Evolutionary conservation across 1,284 basidiomycete species (phyloP).

Genomic region (Ganoderma multipileum): DNA sequence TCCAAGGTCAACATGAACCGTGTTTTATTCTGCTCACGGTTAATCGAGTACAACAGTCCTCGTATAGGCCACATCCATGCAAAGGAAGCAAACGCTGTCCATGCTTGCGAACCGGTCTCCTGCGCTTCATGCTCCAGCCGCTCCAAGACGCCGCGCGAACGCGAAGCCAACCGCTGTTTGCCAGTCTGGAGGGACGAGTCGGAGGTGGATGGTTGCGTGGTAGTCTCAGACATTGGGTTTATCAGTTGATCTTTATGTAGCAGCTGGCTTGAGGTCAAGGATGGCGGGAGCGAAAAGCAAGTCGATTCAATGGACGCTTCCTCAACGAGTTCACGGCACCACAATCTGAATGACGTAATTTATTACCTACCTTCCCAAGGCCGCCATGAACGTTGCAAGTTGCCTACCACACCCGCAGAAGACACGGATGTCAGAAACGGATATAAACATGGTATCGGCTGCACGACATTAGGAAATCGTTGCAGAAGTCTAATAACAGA

Average conservation of each 20-base stretch:
- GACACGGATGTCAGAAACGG: background rate
- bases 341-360: background rate
- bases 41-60: slow-evolving; percentile 36
- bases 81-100: slow-evolving; percentile 35
- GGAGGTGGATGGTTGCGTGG: background rate
- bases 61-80: slow-evolving; percentile 43
- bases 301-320: background rate
- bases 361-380: background rate
- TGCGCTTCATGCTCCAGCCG: slow-evolving; percentile 31
- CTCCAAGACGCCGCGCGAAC: background rate
- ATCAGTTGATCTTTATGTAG: background rate
- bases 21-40: slow-evolving; percentile 29
- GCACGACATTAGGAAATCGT: background rate
- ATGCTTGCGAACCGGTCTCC: slow-evolving; percentile 25
- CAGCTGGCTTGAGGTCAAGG: background rate
- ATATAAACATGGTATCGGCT: background rate
- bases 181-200: background rate
- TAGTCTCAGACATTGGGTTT: background rate
- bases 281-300: background rate
- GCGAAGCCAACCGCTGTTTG: background rate
- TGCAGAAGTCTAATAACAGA: background rate
- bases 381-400: background rate
- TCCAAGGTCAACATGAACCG: background rate
- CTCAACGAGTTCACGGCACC: background rate
- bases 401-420: background rate